Base-by-base conservation (phyloP, 768 basidiomycete species). In the Calocera viscosa region DNA sequence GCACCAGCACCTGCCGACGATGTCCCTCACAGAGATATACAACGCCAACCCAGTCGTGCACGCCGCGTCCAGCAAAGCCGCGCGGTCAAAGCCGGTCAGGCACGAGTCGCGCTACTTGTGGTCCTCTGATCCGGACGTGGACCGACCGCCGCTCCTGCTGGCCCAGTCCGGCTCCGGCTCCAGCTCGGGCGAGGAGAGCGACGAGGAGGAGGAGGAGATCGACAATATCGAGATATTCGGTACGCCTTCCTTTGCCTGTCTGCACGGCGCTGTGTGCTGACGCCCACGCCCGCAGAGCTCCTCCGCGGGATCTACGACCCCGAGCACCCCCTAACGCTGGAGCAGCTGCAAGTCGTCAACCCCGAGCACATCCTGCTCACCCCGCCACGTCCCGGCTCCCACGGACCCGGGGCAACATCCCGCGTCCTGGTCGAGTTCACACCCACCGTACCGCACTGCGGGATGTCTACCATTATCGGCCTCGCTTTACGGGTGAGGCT, bases 361-460 rank as follows among this genome's bases (percentile, higher is more conserved):
- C 84, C 86, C 5, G 86, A 91, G 11, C 94, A 98, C 72, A 87
- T 97, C 67, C 77, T 78, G 14, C 77, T 88, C 40, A 73, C 77
- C 2, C 53, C 53, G 2, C 53, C 53, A 16, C 24, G 2, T 5
- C 24, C 26, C 19, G 14, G 14, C 10, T 2, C 53, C 53, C 75
- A n/a, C n/a, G n/a, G n/a, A n/a, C n/a, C 79, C 22, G 76, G 75
- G 12, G 72, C 77, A 77, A 68, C 71, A n/a, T 89, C 93, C 69
- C 82, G 82, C 65, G 80, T 99, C 64, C 79, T 83, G 38, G 87
- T 99, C 69, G 93, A 95, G 73, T 94, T 98, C 73, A 98, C 96
- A 3, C 95, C 96, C 2, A 98, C 96, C 0, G 91, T 96, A 17
- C 95, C 96, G 11, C 94, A 97, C 73, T 98, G 95, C 70, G 93